Conservation (phyloP, 108 stramenopile species). For the Asterionellopsis glacialis region DNA sequence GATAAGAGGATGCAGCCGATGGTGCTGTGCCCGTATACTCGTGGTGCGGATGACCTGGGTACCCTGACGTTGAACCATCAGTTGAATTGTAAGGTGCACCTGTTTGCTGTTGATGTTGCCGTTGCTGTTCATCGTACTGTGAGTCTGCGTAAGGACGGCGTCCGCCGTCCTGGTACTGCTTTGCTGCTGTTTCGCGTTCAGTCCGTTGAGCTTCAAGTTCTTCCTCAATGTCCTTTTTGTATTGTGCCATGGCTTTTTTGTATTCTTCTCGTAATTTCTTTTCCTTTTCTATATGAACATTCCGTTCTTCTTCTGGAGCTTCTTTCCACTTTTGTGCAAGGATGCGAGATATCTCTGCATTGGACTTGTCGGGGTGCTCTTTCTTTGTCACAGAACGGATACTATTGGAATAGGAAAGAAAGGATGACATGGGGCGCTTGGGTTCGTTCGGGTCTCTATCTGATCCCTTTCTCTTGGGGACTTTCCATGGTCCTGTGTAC, state of each 20-base stretch:
- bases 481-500: constrained; percentile 27
- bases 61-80: too few relatives aligned
- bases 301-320: constrained; percentile 1
- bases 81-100: too few relatives aligned
- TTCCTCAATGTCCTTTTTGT: neutral
- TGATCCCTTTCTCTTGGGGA: neutral
- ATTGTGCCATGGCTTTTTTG: constrained; percentile 5
- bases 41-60: too few relatives aligned
- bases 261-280: constrained; percentile 8
- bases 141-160: too few relatives aligned
- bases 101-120: too few relatives aligned
- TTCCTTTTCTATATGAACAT: neutral
- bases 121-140: too few relatives aligned
- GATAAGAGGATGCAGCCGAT: too few relatives aligned
- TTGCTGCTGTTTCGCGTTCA: neutral
- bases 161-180: too few relatives aligned
- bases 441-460: neutral
- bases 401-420: neutral
- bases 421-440: neutral
- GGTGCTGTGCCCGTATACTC: too few relatives aligned
- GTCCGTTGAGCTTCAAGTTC: neutral
- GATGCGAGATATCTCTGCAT: neutral
- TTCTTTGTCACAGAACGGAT: neutral
- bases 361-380: neutral
- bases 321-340: constrained; percentile 41